These are phyloP conservation scores for Syncephalastrum monosporum DNA, from an alignment of 371 early-diverging fungal species.

Conservation along the genomic window DNA sequence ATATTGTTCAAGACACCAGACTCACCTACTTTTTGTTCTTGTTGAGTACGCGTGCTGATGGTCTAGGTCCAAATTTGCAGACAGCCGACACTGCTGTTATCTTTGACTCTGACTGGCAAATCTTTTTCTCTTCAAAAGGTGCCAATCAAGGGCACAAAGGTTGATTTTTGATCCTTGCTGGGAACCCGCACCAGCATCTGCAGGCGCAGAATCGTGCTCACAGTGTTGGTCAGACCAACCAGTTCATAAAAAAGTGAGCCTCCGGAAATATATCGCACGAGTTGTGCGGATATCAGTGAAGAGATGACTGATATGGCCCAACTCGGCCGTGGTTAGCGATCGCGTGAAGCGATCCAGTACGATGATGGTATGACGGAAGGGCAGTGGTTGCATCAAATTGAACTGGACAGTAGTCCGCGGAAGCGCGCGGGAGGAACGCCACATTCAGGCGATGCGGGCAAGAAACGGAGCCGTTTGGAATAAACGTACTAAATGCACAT, in stretches of 20 bases:
- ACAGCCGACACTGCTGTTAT: conserved; percentile 99
- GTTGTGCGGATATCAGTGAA: conserved; percentile 30
- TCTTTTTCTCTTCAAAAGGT: not conserved
- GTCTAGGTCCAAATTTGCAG: conserved; percentile 98
- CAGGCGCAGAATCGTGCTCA: conserved; percentile 99
- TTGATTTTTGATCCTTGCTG: conserved; percentile 6
- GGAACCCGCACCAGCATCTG: conserved; percentile 98
- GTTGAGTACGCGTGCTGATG: conserved; percentile 98
- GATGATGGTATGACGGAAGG: conserved; percentile 94
- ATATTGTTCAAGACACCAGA: conserved; percentile 80
- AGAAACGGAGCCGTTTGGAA: too few relatives aligned
- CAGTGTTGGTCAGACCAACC: conserved; percentile 98
- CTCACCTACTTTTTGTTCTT: conserved; percentile 92
- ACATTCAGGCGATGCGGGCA: too few relatives aligned
- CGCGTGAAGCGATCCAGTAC: conserved; percentile 74
- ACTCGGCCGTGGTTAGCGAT: conserved; percentile 69
- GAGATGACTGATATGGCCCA: not conserved
- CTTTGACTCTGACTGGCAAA: conserved; percentile 97
- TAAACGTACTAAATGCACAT: too few relatives aligned
- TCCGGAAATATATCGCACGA: conserved; percentile 77
- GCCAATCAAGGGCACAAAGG: too few relatives aligned
- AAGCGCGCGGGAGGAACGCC: too few relatives aligned
- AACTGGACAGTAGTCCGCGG: not conserved
- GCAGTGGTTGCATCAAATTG: conserved; percentile 67
- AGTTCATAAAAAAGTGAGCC: conserved; percentile 84